A percentile compares a stretch with the other conserved stretches of the same genome.
These are phyloP conservation scores for Quercus glauca DNA, from an alignment of 306 rosid species.

Conservation along the genomic window DNA sequence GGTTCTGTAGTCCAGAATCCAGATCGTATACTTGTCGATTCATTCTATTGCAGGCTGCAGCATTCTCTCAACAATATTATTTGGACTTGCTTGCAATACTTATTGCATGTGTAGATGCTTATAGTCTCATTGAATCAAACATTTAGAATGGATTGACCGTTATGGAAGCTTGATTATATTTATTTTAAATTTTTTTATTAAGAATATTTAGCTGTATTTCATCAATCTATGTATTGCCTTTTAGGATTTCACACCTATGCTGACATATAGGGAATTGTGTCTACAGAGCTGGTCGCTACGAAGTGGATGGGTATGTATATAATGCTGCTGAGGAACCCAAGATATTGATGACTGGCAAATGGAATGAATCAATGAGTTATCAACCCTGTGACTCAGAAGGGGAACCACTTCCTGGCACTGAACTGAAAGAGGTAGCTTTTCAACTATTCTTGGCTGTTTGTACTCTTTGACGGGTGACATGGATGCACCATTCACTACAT, in stretches of 20 bases:
- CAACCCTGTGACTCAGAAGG: conserved; percentile 89
- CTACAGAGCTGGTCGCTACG: conserved; percentile 82
- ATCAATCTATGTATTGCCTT: neutral
- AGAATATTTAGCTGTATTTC: neutral
- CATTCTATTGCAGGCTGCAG: neutral
- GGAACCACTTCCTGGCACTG: conserved; percentile 84
- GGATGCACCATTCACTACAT: neutral
- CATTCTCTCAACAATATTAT: neutral
- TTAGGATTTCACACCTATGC: neutral
- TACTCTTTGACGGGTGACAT: neutral
- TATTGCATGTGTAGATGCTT: neutral
- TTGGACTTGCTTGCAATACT: neutral
- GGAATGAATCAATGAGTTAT: conserved; percentile 80
- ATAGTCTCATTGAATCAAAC: neutral
- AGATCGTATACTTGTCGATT: neutral
- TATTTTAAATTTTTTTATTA: neutral
- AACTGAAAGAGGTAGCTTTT: conserved; percentile 70
- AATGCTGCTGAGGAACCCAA: conserved; percentile 82
- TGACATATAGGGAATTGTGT: conserved; percentile 14
- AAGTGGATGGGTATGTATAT: conserved; percentile 87
- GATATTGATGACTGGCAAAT: conserved; percentile 87
- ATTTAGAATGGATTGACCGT: neutral
- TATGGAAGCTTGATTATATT: neutral
- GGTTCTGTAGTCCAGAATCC: neutral
- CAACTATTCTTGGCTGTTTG: conserved; percentile 1